These are phyloP conservation scores for Phalaenopsis hybrid DNA, from an alignment of 116 monocot species.

Conservation along the genomic window DNA sequence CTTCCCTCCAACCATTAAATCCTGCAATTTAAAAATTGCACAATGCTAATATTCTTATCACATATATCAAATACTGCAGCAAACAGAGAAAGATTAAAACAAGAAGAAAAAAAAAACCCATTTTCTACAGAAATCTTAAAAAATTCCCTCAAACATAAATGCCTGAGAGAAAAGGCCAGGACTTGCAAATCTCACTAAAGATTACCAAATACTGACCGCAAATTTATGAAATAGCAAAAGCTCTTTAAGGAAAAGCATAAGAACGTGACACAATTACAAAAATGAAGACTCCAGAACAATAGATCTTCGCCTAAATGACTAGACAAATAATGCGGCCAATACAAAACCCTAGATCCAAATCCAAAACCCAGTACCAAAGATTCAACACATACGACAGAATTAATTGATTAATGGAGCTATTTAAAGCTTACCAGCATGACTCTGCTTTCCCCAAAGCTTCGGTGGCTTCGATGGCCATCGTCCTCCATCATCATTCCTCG, in stretches of 20 bases:
- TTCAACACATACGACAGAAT: background rate
- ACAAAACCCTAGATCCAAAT: background rate
- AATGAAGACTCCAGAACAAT: too few species aligned
- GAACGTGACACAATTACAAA: too few species aligned
- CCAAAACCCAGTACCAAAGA: background rate
- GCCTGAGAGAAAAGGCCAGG: background rate
- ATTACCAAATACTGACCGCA: background rate
- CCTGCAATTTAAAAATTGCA: background rate
- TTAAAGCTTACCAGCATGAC: background rate
- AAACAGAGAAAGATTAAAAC: background rate
- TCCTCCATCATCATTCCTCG: background rate
- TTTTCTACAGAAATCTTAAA: background rate
- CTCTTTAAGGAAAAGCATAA: background rate
- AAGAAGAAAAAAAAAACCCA: background rate
- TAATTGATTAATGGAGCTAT: background rate
- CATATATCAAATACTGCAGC: background rate
- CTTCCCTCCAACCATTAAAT: background rate
- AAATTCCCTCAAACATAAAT: background rate
- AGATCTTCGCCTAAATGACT: background rate
- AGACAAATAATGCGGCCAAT: background rate
- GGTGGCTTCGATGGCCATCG: conserved; percentile 3
- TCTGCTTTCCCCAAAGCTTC: background rate
- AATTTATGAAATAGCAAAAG: background rate
- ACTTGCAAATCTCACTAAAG: background rate
- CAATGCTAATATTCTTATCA: background rate